Evolutionary conservation across 805 yeast genomes (phyloP), one percentile per base, ranked within the genome.

Genomic region (Cyberlindnera sargentensis): DNA sequence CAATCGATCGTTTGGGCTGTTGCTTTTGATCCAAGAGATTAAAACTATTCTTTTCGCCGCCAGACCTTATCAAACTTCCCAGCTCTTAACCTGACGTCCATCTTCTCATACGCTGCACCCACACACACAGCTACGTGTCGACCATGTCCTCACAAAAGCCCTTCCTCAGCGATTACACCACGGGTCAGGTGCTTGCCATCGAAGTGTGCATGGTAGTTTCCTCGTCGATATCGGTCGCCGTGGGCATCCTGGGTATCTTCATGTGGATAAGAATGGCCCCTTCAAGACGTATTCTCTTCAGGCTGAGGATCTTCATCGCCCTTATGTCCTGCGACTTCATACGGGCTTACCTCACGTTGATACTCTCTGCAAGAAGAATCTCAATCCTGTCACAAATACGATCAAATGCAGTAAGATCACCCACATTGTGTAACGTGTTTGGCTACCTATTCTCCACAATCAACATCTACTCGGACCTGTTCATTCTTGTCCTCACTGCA

Each of bases 201-300:
- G 49, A 51, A 10, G 39, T 40, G 3, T 35, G 44, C 11, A 46
- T 48, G 30, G 28, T 55, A 8, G 32, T 47, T 2, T 29, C 42
- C 5, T 37, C 54, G 6, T 8, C 44, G 6, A 28, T 48, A 3
- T 47, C 57, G 34, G 49, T 54, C 7, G 31, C 46, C 3, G 29
- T 41, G 6, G 60, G 60, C 0, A n/a, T 37, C 0, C 6, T 49
- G 1, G 60, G 52, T 2, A 38, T 52, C 1, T 15, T 41, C 1
- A 24, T 56, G 3, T 56, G 57, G 53, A n/a, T 50, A 3, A 31
- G 52, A 23, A 54, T 56, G 60, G 52, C 54, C 9, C 47, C 53
- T 1, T 39, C 48, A 15, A 39, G 53, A 32, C 36, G 57, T 31
- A 36, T 55, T 40, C 44, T 53, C 25, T 56, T 54, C 39, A 45